A percentile compares a stretch with the other conserved stretches of the same genome.
These are phyloP conservation scores for Actinidia arguta DNA, from an alignment of 179 eudicot species.

Conservation along the genomic window DNA sequence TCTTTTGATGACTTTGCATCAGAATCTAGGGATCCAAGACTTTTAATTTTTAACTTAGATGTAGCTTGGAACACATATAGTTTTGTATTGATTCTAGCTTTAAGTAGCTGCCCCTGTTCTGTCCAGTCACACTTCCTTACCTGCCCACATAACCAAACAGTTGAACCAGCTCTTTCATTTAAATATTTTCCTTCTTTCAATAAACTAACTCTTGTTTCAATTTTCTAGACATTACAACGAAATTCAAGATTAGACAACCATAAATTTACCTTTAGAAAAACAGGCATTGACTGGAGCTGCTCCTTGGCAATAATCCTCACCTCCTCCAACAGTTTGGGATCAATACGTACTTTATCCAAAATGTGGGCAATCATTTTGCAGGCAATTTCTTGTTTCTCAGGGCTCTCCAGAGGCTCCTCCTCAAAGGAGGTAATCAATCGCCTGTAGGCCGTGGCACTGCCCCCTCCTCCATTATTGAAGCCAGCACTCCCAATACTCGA, in stretches of 20 bases:
- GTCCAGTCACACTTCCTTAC: conserved; percentile 95
- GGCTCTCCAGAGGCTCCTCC: conserved; percentile 76
- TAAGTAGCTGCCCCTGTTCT: conserved; percentile 78
- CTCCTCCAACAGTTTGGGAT: conserved; percentile 71
- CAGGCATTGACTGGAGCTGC: conserved; percentile 73
- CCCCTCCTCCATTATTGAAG: conserved; percentile 37
- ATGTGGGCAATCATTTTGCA: conserved; percentile 69
- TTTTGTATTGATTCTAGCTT: conserved; percentile 76
- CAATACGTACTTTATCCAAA: conserved; percentile 59
- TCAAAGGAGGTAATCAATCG: conserved; percentile 61
- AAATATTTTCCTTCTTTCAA: neutral
- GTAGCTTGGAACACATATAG: conserved; percentile 80
- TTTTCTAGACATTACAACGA: neutral
- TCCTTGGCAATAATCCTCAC: conserved; percentile 67
- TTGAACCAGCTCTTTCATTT: conserved; percentile 14
- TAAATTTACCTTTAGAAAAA: conserved; percentile 76
- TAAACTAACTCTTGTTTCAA: neutral
- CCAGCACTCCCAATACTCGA: conserved; percentile 46
- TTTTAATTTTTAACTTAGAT: conserved; percentile 61
- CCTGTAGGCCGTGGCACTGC: conserved; percentile 37
- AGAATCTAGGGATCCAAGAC: conserved; percentile 63
- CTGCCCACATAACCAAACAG: conserved; percentile 53
- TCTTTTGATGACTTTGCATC: conserved; percentile 86
- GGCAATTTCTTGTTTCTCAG: conserved; percentile 82
- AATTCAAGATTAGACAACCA: neutral